Conservation (phyloP, 345 rosid species). For the Murraya paniculata region DNA sequence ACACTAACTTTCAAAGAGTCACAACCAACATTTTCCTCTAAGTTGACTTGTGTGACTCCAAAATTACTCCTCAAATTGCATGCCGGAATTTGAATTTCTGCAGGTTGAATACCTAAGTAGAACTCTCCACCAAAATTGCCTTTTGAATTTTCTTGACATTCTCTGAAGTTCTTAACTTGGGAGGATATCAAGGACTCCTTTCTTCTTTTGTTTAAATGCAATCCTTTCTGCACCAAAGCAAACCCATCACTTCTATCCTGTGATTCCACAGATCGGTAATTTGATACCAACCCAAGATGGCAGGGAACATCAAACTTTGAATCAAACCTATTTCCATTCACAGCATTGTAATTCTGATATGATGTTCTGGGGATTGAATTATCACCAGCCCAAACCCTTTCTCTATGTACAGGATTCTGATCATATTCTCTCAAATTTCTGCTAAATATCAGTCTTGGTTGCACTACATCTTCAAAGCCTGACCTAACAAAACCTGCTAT, state of each 20-base stretch:
- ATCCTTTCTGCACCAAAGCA: conserved; percentile 22
- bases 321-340: conserved; percentile 27
- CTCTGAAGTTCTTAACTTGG: conserved; percentile 20
- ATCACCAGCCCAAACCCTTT: neutral
- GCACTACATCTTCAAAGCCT: neutral
- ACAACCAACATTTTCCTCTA: conserved; percentile 9
- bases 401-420: neutral
- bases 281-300: conserved; percentile 30
- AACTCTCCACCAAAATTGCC: conserved; percentile 19
- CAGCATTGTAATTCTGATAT: conserved; percentile 19
- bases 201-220: conserved; percentile 15
- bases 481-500: neutral
- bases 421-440: conserved; percentile 4
- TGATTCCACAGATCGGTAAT: conserved; percentile 17
- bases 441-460: neutral
- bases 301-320: conserved; percentile 32
- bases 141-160: conserved; percentile 22
- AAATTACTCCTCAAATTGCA: conserved; percentile 12
- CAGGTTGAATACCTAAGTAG: neutral
- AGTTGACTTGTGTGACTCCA: conserved; percentile 5
- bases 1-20: conserved; percentile 19
- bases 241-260: conserved; percentile 21
- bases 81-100: neutral
- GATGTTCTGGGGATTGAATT: neutral
- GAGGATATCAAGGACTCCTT: conserved; percentile 25